phyloP scores from a whole-genome alignment of 2,329 filamentous ascomycete species.

The Sclerotinia minor region DNA sequence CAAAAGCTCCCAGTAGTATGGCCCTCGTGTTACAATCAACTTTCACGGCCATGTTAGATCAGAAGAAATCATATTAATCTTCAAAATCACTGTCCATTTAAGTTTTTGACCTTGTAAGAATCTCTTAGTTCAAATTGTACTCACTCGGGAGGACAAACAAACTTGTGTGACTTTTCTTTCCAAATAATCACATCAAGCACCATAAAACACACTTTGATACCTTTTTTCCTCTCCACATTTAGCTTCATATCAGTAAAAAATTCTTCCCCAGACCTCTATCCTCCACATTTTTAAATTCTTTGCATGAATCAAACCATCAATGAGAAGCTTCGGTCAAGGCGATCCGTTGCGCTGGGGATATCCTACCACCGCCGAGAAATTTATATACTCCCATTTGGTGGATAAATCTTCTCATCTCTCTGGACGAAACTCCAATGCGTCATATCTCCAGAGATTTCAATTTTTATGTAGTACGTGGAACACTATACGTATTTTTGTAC shows the following conservation, averaged over 20 bases:
- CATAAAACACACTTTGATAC: not conserved
- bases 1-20: no score
- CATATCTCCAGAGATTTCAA: conserved; percentile 43
- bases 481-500: conserved; percentile 27
- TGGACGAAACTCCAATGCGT: conserved; percentile 44
- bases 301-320: conserved; percentile 7
- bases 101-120: no score
- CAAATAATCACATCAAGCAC: not conserved
- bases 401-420: conserved; percentile 45
- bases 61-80: no score
- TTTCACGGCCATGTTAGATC: no score
- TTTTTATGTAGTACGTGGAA: conserved; percentile 43
- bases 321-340: conserved; percentile 1
- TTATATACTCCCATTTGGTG: conserved; percentile 33
- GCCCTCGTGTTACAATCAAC: no score
- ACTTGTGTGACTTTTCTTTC: not conserved
- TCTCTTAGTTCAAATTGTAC: no score
- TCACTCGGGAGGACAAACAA: not conserved
- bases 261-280: not conserved
- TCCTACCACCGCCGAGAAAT: conserved; percentile 5
- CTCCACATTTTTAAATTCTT: conserved; percentile 10
- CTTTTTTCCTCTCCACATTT: not conserved
- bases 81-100: no score
- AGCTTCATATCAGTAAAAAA: not conserved
- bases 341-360: conserved; percentile 15